Evolutionary conservation across 257 asterid species (phyloP).

Genomic region (Vinca minor): DNA sequence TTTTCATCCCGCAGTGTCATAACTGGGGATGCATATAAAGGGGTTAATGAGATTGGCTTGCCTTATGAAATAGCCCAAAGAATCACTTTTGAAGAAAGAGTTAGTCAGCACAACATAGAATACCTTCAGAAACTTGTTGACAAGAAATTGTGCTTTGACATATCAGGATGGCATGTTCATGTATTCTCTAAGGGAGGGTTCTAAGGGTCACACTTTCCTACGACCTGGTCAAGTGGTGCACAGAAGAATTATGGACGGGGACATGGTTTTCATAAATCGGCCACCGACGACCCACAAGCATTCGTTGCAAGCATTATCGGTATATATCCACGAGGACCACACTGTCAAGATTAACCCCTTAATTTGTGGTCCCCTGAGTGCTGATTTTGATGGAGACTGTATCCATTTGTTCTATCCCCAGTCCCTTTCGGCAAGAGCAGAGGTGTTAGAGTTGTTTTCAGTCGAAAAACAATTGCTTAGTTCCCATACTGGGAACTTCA

Average conservation of each 20-base stretch:
- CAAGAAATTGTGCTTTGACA: slow-evolving; percentile 66
- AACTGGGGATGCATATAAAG: slow-evolving; percentile 89
- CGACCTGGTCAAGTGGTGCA: slow-evolving; percentile 91
- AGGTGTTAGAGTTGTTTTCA: slow-evolving; percentile 83
- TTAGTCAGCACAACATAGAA: slow-evolving; percentile 63
- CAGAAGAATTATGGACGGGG: slow-evolving; percentile 92
- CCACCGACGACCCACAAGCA: slow-evolving; percentile 99
- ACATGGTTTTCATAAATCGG: slow-evolving; percentile 78
- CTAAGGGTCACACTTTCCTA: slow-evolving; percentile 84
- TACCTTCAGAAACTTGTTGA: slow-evolving; percentile 84
- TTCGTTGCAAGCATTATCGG: slow-evolving; percentile 80
- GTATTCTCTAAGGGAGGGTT: slow-evolving; percentile 84
- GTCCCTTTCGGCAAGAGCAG: slow-evolving; percentile 91
- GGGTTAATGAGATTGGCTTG: slow-evolving; percentile 83
- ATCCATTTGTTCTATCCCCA: slow-evolving; percentile 91
- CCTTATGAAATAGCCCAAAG: slow-evolving; percentile 87
- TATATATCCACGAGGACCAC: slow-evolving; percentile 80
- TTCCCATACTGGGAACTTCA: slow-evolving; percentile 96
- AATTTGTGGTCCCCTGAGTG: slow-evolving; percentile 89
- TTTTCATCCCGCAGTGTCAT: slow-evolving; percentile 95
- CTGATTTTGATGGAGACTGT: slow-evolving; percentile 95
- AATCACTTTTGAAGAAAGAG: slow-evolving; percentile 85
- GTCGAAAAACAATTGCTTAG: slow-evolving; percentile 93
- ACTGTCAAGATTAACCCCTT: slow-evolving; percentile 93
- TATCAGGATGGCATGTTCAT: slow-evolving; percentile 69